Percentiles rank a stretch among this genome's conserved stretches.
Evolutionary conservation across 768 basidiomycete genomes (phyloP).

Genomic region (Calvatia gigantea): DNA sequence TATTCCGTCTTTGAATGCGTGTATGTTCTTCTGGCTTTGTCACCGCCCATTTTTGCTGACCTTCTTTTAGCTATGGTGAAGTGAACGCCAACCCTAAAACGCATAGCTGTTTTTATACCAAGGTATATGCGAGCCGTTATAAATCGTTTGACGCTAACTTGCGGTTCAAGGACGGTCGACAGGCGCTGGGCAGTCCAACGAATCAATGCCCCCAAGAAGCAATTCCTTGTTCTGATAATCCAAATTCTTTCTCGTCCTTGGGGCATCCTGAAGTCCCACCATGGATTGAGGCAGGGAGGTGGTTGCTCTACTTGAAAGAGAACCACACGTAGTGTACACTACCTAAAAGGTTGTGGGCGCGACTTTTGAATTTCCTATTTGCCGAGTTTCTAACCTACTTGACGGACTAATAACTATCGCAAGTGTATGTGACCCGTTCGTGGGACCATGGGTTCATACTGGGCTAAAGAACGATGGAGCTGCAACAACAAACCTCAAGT

Average conservation of each 20-base stretch:
- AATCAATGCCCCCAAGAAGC: neutral
- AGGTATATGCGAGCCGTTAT: neutral
- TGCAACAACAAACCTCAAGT: too few relatives aligned
- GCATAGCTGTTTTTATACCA: slow-evolving; percentile 7
- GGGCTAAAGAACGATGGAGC: too few relatives aligned
- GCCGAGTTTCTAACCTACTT: too few relatives aligned
- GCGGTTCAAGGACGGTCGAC: neutral
- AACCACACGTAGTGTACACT: slow-evolving; percentile 8
- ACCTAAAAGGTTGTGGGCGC: too few relatives aligned
- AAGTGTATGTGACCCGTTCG: too few relatives aligned
- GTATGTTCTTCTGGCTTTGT: neutral
- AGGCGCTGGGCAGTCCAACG: neutral
- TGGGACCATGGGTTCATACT: too few relatives aligned
- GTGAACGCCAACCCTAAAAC: neutral
- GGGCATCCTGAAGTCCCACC: slow-evolving; percentile 4
- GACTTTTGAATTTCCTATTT: too few relatives aligned
- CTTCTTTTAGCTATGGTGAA: slow-evolving; percentile 2
- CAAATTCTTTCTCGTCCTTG: neutral
- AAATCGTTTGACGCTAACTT: neutral
- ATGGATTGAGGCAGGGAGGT: slow-evolving; percentile 6
- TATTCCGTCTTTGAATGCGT: slow-evolving; percentile 12
- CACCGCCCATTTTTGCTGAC: neutral
- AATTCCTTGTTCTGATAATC: neutral
- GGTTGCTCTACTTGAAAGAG: neutral
- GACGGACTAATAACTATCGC: too few relatives aligned